phyloP scores from a whole-genome alignment of 2,329 filamentous ascomycete genomes.

The Apiospora marii region DNA sequence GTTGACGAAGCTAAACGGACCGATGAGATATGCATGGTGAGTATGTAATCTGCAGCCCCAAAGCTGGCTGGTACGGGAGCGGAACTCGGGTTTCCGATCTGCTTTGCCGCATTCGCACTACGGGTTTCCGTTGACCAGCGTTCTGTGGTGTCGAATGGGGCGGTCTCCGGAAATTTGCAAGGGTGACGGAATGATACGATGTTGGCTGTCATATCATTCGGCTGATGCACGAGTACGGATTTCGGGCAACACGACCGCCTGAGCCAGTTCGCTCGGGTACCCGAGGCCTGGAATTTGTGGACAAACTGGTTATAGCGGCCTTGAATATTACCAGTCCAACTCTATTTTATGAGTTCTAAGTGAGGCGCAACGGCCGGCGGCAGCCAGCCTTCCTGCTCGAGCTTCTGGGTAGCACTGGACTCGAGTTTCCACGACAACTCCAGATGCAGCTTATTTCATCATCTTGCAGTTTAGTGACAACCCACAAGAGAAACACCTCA shows the following conservation, averaged over 20 bases:
- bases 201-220: slow-evolving; percentile 13
- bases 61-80: neutral
- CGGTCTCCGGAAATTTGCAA: slow-evolving; percentile 5
- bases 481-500: neutral
- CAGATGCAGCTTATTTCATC: neutral
- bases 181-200: slow-evolving; percentile 8
- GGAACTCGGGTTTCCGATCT: neutral
- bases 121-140: neutral
- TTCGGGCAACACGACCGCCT: neutral
- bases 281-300: neutral
- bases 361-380: neutral
- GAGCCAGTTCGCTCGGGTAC: neutral
- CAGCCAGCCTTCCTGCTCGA: neutral
- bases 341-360: neutral
- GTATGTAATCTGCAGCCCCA: neutral
- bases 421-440: neutral
- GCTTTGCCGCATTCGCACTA: neutral
- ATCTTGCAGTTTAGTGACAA: neutral
- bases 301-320: slow-evolving; percentile 11
- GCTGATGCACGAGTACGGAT: neutral
- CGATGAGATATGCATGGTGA: neutral
- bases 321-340: neutral
- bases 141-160: slow-evolving; percentile 1
- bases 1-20: slow-evolving; percentile 2
- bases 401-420: neutral